Evolutionary conservation across 169 alveolate species (phyloP).

Genomic region (Theileria equi): DNA sequence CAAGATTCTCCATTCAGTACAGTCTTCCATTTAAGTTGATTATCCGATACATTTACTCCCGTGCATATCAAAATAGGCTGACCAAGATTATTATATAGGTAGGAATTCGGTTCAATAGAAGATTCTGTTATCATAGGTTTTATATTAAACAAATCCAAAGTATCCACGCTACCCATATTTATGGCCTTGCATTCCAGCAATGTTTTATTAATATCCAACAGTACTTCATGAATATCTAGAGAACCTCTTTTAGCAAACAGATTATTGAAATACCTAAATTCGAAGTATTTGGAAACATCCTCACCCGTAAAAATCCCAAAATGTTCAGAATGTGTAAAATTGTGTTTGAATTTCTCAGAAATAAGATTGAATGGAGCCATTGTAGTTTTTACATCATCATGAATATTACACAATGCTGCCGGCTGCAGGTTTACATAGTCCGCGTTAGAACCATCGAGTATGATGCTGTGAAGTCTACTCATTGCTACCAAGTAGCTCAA

Average conservation of each 20-base stretch:
- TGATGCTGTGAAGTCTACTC: conserved; percentile 6
- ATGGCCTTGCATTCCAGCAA: neutral
- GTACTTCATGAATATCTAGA: conserved; percentile 12
- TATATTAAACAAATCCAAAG: too few species aligned
- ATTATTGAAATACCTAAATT: conserved; percentile 11
- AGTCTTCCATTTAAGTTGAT: conserved; percentile 25
- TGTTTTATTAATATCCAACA: neutral
- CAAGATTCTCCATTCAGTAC: conserved; percentile 44
- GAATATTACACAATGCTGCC: conserved; percentile 12
- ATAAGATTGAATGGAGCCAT: conserved; percentile 11
- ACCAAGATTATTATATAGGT: conserved; percentile 43
- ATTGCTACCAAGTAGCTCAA: conserved; percentile 41
- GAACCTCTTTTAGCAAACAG: neutral
- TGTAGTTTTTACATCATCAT: conserved; percentile 4
- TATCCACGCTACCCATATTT: neutral
- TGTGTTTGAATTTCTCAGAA: neutral
- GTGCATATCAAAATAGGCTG: conserved; percentile 26
- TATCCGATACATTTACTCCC: neutral
- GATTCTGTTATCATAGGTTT: neutral
- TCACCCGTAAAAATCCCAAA: conserved; percentile 1
- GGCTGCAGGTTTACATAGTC: conserved; percentile 29
- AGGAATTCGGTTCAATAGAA: conserved; percentile 9
- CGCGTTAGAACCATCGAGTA: neutral
- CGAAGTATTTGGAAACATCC: conserved; percentile 17
- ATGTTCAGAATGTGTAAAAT: conserved; percentile 12